A percentile compares a stretch with the other conserved stretches of the same genome.
Evolutionary conservation across 2,329 filamentous ascomycete genomes (phyloP).

Genomic region (Teratosphaeria destructans): DNA sequence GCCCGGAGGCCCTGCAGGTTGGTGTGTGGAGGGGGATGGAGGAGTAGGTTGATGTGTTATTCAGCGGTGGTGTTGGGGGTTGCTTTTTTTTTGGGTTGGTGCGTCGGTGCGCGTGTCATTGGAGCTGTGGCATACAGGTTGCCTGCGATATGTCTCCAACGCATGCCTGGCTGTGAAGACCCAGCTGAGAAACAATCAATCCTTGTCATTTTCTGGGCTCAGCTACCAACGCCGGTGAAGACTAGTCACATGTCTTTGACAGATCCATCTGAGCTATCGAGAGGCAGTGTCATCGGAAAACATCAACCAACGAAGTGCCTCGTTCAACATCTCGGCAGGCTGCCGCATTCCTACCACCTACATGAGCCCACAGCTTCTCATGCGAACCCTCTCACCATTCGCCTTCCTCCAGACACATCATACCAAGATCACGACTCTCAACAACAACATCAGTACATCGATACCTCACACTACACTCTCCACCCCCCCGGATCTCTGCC

Average conservation of each 20-base stretch:
- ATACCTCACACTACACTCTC: not conserved
- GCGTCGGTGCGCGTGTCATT: not conserved
- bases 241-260: not conserved
- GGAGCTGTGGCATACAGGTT: not conserved
- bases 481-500: not conserved
- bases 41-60: not conserved
- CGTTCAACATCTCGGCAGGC: too few relatives aligned
- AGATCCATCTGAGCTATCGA: not conserved
- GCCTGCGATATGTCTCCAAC: too few relatives aligned
- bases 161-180: not conserved
- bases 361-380: too few relatives aligned
- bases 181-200: not conserved
- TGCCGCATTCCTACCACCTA: too few relatives aligned
- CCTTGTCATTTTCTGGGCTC: not conserved
- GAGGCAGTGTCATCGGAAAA: not conserved
- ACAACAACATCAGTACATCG: too few relatives aligned
- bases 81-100: not conserved
- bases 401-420: too few relatives aligned
- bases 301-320: too few relatives aligned
- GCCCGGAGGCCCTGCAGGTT: conserved; percentile 31
- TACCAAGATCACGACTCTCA: too few relatives aligned
- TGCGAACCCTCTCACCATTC: too few relatives aligned
- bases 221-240: not conserved
- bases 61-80: not conserved
- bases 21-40: conserved; percentile 33